Percentiles rank a stretch among this genome's conserved stretches.
These are phyloP conservation scores for Edaphochlamys debaryana DNA, from an alignment of 139 green algal species.

Conservation along the genomic window DNA sequence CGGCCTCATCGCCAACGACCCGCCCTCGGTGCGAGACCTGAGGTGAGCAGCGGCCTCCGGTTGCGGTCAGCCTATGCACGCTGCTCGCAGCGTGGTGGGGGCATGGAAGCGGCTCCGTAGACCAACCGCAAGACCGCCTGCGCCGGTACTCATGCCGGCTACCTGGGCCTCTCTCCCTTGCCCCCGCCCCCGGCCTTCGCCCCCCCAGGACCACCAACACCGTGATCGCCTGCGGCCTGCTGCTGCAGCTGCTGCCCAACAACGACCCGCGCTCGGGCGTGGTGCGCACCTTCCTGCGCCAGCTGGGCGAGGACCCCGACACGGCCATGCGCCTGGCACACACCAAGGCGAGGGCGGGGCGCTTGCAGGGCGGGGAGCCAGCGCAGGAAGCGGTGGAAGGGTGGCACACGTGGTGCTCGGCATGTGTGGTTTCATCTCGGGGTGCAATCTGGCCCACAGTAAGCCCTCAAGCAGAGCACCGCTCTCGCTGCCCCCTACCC, in stretches of 20 bases:
- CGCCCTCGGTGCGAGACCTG: slow-evolving; percentile 17
- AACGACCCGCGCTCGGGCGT: slow-evolving; percentile 22
- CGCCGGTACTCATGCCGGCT: too few relatives aligned
- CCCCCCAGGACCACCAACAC: slow-evolving; percentile 25
- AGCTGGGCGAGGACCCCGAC: slow-evolving; percentile 30
- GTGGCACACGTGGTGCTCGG: too few relatives aligned
- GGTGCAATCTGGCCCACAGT: too few relatives aligned
- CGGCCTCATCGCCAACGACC: slow-evolving; percentile 21
- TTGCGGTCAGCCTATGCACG: too few relatives aligned
- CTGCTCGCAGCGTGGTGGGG: too few relatives aligned
- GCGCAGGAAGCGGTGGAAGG: not conserved
- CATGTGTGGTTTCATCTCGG: too few relatives aligned
- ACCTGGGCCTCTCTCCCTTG: too few relatives aligned
- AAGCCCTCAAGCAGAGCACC: too few relatives aligned
- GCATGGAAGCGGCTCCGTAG: too few relatives aligned
- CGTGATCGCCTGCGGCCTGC: slow-evolving; percentile 21
- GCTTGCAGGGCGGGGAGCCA: too few relatives aligned
- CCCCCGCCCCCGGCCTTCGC: not conserved
- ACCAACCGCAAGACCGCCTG: too few relatives aligned
- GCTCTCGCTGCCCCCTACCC: too few relatives aligned
- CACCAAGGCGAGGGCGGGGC: not conserved
- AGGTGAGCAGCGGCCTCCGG: not conserved
- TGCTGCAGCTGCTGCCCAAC: slow-evolving; percentile 34
- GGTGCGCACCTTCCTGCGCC: slow-evolving; percentile 19
- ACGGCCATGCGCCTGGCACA: slow-evolving; percentile 32